Percentiles rank a stretch among this genome's conserved stretches.
Evolutionary conservation across 345 rosid species (phyloP).

Genomic region (Aethionema arabicum): DNA sequence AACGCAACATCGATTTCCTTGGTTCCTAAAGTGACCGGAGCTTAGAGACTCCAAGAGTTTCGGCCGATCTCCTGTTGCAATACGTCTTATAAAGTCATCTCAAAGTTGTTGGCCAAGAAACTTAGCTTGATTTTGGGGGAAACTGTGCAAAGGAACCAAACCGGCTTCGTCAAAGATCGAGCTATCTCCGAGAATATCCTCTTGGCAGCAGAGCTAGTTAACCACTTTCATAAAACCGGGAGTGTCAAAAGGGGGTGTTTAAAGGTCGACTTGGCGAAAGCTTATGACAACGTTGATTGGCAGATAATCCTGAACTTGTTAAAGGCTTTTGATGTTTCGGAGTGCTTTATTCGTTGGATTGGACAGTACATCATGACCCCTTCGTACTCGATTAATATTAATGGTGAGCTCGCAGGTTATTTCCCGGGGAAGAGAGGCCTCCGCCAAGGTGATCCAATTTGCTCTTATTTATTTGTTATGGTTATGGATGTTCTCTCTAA

Average conservation of each 20-base stretch:
- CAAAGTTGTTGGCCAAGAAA: no score
- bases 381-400: neutral
- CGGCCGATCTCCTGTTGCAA: neutral
- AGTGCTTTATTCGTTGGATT: neutral
- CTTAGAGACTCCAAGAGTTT: neutral
- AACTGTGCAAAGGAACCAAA: neutral
- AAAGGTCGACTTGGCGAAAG: neutral
- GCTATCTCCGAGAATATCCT: neutral
- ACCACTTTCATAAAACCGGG: neutral
- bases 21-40: neutral
- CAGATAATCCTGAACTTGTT: neutral
- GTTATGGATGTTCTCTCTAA: no score
- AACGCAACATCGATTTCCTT: neutral
- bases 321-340: neutral
- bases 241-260: neutral
- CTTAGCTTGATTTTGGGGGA: neutral
- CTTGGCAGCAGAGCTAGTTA: neutral
- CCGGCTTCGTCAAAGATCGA: neutral
- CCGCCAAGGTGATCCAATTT: no score
- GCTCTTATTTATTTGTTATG: no score
- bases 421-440: no score
- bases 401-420: neutral
- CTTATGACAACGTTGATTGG: neutral
- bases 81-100: neutral
- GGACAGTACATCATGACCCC: neutral